Percentiles rank a stretch among this genome's conserved stretches.
Evolutionary conservation across 2,329 filamentous ascomycete genomes (phyloP).

Genomic region (Arthrinium phaeospermum): DNA sequence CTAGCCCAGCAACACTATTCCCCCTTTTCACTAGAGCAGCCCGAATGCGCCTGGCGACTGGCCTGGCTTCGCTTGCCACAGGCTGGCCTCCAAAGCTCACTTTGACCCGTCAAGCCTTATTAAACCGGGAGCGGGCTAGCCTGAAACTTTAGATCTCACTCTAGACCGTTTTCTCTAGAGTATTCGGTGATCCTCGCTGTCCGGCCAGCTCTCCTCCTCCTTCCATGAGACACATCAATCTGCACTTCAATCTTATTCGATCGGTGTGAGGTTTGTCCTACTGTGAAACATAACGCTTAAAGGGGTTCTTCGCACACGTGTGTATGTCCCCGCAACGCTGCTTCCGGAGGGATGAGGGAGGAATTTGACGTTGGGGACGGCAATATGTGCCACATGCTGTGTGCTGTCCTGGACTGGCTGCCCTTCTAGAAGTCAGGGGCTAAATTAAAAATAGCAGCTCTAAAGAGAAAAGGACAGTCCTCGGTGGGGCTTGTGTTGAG

Average conservation of each 20-base stretch:
- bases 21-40: neutral
- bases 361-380: neutral
- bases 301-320: neutral
- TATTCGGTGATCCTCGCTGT: conserved; percentile 8
- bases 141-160: conserved; percentile 16
- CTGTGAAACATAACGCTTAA: neutral
- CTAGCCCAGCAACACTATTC: neutral
- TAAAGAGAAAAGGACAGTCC: neutral
- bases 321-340: neutral
- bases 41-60: neutral
- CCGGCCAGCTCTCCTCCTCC: neutral
- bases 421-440: conserved; percentile 15
- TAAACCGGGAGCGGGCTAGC: conserved; percentile 12
- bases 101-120: conserved; percentile 9
- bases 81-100: neutral
- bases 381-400: neutral
- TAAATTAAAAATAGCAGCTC: conserved; percentile 10
- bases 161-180: conserved; percentile 14
- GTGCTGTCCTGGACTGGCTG: neutral
- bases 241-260: conserved; percentile 6
- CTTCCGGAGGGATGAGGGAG: neutral
- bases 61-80: neutral
- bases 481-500: neutral
- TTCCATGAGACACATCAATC: conserved; percentile 16
- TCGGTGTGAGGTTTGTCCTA: neutral